Evolutionary conservation across 1,139 yeast species (phyloP).

Genomic region (Zygoascus sp.): DNA sequence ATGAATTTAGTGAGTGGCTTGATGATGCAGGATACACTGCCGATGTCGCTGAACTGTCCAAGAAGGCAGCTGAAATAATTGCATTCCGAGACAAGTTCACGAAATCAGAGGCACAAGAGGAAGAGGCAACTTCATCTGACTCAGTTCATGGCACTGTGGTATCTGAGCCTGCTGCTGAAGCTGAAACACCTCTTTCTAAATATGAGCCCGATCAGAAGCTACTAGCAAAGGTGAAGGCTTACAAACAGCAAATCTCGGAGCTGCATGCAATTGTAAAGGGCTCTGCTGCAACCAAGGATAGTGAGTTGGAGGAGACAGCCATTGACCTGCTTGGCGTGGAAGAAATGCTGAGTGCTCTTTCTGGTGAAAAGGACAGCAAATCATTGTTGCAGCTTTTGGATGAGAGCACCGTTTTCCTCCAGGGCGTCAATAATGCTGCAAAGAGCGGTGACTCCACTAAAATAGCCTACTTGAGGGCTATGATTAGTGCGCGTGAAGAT

Average conservation of each 20-base stretch:
- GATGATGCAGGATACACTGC: conserved; percentile 68
- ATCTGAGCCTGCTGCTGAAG: conserved; percentile 6
- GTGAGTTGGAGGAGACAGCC: background rate
- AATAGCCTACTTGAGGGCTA: background rate
- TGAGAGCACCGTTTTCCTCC: background rate
- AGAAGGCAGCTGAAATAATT: conserved; percentile 34
- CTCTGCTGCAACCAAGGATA: background rate
- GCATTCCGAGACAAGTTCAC: conserved; percentile 23
- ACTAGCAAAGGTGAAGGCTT: conserved; percentile 12
- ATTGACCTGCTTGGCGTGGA: background rate
- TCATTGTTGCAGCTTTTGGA: background rate
- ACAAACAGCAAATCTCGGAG: conserved; percentile 8
- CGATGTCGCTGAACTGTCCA: conserved; percentile 39
- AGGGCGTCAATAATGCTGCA: background rate
- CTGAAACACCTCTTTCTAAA: conserved; percentile 14
- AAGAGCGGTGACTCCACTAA: conserved; percentile 1
- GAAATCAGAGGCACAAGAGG: conserved; percentile 17
- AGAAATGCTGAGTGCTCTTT: background rate
- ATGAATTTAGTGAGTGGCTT: conserved; percentile 68
- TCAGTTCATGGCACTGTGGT: conserved; percentile 5
- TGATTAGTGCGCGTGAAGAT: conserved; percentile 4
- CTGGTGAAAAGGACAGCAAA: background rate
- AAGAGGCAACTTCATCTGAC: conserved; percentile 6
- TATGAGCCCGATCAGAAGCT: conserved; percentile 6
- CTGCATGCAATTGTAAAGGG: conserved; percentile 2